phyloP scores from a whole-genome alignment of 305 asterid genomes.

The Solanum hybrid region DNA sequence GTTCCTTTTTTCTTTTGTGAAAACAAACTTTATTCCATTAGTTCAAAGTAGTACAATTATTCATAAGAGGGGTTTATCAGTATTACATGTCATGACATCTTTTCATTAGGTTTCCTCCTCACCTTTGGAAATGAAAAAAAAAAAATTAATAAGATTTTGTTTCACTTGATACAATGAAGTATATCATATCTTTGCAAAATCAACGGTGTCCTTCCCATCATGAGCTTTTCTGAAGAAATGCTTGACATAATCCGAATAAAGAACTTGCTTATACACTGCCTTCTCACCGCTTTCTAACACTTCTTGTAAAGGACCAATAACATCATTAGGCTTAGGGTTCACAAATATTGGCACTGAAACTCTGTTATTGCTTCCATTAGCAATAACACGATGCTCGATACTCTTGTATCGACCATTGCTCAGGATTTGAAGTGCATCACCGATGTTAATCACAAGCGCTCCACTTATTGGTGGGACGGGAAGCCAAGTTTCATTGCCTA shows the following conservation, averaged over 20 bases:
- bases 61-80: neutral
- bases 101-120: neutral
- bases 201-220: constrained; percentile 11
- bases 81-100: neutral
- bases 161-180: neutral
- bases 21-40: neutral
- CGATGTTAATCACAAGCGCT: constrained; percentile 11
- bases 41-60: neutral
- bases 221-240: constrained; percentile 12
- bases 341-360: constrained; percentile 13
- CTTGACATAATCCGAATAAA: constrained; percentile 9
- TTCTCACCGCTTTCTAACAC: constrained; percentile 9
- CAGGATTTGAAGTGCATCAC: constrained; percentile 11
- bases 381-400: constrained; percentile 6
- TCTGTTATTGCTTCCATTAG: constrained; percentile 5
- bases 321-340: constrained; percentile 9
- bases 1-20: neutral
- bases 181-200: constrained; percentile 4
- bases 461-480: neutral
- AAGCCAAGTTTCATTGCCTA: constrained; percentile 3
- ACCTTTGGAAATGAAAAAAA: too few relatives aligned
- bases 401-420: constrained; percentile 13
- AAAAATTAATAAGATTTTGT: too few relatives aligned
- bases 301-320: constrained; percentile 6
- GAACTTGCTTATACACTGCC: neutral